These are phyloP conservation scores for Lichenothelia convexa DNA, from an alignment of 495 filamentous ascomycete genomes.

Conservation along the genomic window DNA sequence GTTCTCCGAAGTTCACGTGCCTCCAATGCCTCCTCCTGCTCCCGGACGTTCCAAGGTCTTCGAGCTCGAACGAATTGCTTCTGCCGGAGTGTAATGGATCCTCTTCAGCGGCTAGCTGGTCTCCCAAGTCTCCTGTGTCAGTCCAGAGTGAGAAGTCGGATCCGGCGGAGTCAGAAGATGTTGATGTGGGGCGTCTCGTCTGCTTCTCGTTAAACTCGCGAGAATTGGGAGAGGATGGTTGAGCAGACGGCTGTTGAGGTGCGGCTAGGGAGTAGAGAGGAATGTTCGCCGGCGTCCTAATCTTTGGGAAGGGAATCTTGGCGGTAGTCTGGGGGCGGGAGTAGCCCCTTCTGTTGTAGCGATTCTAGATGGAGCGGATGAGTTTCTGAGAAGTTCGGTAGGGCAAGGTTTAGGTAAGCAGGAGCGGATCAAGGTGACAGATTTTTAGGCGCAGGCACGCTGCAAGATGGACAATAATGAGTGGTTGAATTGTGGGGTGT, in stretches of 20 bases:
- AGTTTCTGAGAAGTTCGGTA: not conserved
- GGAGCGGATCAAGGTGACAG: not conserved
- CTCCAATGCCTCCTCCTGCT: conserved; percentile 28
- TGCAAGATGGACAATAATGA: too few species aligned
- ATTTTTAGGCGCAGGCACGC: too few species aligned
- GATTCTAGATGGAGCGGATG: not conserved
- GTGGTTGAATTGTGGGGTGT: too few species aligned
- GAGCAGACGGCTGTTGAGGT: conserved; percentile 21
- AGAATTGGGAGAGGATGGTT: conserved; percentile 23
- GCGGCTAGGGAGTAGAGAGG: conserved; percentile 36
- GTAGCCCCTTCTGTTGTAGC: conserved; percentile 26
- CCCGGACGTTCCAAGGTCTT: too few species aligned
- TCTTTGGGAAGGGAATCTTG: conserved; percentile 40
- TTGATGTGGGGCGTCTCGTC: conserved; percentile 26
- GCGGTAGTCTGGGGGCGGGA: conserved; percentile 28
- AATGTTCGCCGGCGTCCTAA: conserved; percentile 31
- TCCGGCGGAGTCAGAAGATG: conserved; percentile 37
- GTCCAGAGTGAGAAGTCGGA: conserved; percentile 73
- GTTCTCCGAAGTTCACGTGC: too few species aligned
- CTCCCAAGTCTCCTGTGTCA: conserved; percentile 82
- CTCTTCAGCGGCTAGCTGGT: conserved; percentile 68
- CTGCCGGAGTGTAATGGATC: conserved; percentile 53
- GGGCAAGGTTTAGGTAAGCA: not conserved
- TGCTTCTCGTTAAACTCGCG: conserved; percentile 29
- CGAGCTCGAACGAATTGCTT: conserved; percentile 2